A percentile compares a stretch with the other conserved stretches of the same genome.
Conservation (phyloP, 805 yeast genomes). For the Allodekkera sacchari region DNA sequence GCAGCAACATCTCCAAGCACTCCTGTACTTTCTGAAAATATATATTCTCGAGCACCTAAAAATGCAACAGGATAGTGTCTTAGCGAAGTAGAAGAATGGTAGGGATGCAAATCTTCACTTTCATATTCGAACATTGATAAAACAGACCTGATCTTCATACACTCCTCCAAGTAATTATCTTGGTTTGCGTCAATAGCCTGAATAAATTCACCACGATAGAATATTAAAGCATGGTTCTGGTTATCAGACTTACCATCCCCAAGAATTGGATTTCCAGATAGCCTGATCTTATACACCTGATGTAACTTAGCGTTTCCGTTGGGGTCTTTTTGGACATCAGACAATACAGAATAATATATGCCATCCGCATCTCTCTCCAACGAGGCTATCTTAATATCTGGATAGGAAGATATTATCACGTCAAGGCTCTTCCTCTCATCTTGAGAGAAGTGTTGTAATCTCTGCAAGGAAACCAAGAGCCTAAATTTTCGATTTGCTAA, state of each 20-base stretch:
- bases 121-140: slow-evolving; percentile 72
- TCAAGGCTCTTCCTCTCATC: slow-evolving; percentile 64
- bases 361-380: slow-evolving; percentile 39
- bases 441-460: slow-evolving; percentile 54
- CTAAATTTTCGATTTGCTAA: slow-evolving; percentile 77
- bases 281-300: slow-evolving; percentile 53
- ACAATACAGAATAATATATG: slow-evolving; percentile 60
- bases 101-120: slow-evolving; percentile 30
- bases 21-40: slow-evolving; percentile 88
- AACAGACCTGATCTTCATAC: slow-evolving; percentile 81
- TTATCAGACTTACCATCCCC: slow-evolving; percentile 98
- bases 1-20: slow-evolving; percentile 95
- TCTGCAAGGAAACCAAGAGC: slow-evolving; percentile 82
- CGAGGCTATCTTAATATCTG: slow-evolving; percentile 51
- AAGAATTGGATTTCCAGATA: slow-evolving; percentile 89
- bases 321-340: slow-evolving; percentile 46
- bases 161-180: slow-evolving; percentile 91
- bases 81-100: slow-evolving; percentile 46
- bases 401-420: slow-evolving; percentile 62
- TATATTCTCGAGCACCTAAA: slow-evolving; percentile 91
- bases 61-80: slow-evolving; percentile 67
- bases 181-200: slow-evolving; percentile 96
- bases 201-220: slow-evolving; percentile 88
- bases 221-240: slow-evolving; percentile 81
- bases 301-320: slow-evolving; percentile 39